phyloP scores from a whole-genome alignment of 2,329 filamentous ascomycete species.

The Aphanoascus verrucosus region DNA sequence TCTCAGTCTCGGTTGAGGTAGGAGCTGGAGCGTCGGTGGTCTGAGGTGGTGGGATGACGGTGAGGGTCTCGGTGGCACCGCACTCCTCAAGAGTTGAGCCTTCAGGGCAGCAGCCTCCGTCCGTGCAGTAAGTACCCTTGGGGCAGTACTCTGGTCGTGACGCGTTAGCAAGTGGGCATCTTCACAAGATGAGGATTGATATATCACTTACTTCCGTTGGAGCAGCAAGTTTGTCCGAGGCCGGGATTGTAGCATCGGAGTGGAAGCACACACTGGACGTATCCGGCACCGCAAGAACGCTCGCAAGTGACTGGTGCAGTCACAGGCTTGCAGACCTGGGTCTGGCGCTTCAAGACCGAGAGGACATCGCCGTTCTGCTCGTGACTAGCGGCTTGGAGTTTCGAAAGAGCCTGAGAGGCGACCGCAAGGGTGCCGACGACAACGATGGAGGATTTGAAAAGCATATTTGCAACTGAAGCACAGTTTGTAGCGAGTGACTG shows the following conservation, averaged over 20 bases:
- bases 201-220: conserved; percentile 11
- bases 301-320: conserved; percentile 11
- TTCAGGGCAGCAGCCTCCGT: conserved; percentile 10
- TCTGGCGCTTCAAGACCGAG: conserved; percentile 3
- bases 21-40: neutral
- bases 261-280: conserved; percentile 1
- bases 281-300: conserved; percentile 9
- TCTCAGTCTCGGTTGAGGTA: neutral
- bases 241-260: conserved; percentile 10
- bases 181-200: neutral
- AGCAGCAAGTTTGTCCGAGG: conserved; percentile 11
- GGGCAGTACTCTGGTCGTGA: conserved; percentile 10
- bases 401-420: neutral
- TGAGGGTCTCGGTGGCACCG: conserved; percentile 6
- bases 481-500: conserved; percentile 1
- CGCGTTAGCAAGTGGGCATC: neutral
- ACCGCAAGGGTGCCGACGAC: conserved; percentile 5
- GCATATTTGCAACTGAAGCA: neutral
- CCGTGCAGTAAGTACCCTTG: conserved; percentile 10
- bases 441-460: conserved; percentile 3
- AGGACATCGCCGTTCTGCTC: conserved; percentile 1
- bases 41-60: conserved; percentile 3
- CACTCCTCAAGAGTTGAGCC: conserved; percentile 10
- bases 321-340: conserved; percentile 5
- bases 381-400: neutral